Conservation (phyloP, 2,329 filamentous ascomycete genomes). For the Sarocladium oryzae region DNA sequence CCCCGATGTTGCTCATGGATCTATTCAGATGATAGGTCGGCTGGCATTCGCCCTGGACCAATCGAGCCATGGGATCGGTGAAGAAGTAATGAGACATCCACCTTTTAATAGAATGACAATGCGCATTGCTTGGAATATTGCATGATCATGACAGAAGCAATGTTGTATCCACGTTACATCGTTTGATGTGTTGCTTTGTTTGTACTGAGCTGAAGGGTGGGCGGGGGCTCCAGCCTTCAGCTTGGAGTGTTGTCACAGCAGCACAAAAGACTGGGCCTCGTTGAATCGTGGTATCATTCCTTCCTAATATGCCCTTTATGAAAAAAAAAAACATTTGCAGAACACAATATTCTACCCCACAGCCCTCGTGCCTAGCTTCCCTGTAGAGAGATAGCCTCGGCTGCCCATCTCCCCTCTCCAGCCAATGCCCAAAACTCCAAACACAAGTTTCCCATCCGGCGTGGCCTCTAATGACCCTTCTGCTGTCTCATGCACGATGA, state of each 20-base stretch:
- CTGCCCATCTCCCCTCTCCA: conserved; percentile 92
- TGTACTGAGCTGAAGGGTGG: no score
- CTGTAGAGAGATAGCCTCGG: conserved; percentile 78
- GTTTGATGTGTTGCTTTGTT: not conserved
- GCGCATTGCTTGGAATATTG: not conserved
- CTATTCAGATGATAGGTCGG: not conserved
- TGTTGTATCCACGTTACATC: not conserved
- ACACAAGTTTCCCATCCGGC: conserved; percentile 52
- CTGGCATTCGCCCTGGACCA: not conserved
- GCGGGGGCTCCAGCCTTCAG: no score
- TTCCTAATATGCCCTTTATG: not conserved
- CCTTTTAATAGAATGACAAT: not conserved
- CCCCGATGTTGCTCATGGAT: no score
- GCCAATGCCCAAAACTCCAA: conserved; percentile 78
- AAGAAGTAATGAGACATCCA: not conserved
- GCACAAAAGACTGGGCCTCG: not conserved
- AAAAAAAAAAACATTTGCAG: no score
- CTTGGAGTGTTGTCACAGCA: no score
- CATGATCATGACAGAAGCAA: not conserved
- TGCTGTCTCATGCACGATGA: conserved; percentile 44
- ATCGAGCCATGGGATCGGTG: not conserved
- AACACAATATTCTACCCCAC: conserved; percentile 14
- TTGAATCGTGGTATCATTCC: conserved; percentile 2
- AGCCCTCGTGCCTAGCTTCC: conserved; percentile 59
- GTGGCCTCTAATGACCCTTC: conserved; percentile 36